Percentiles rank a stretch among this genome's conserved stretches.
Conservation (phyloP, 2,329 filamentous ascomycete genomes). For the Colletotrichum lindemuthianum region DNA sequence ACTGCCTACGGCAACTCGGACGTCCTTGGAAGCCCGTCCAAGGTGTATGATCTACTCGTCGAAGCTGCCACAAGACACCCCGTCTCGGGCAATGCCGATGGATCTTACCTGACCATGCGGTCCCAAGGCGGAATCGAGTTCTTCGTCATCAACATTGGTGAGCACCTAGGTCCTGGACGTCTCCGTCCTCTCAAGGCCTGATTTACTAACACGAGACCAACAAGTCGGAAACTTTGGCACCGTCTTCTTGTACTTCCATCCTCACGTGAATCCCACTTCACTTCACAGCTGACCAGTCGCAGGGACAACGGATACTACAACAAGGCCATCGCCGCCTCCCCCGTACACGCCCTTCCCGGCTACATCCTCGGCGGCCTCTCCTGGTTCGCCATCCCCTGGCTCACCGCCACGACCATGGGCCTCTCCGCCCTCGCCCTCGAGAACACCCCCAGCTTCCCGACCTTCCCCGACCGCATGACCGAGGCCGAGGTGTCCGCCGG, state of each 20-base stretch:
- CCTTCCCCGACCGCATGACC: constrained; percentile 74
- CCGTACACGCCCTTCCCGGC: constrained; percentile 81
- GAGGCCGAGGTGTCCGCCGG: constrained; percentile 77
- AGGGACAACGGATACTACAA: constrained; percentile 82
- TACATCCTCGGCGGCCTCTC: constrained; percentile 80
- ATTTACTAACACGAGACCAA: constrained; percentile 48
- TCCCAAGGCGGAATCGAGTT: constrained; percentile 74
- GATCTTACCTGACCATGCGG: constrained; percentile 83
- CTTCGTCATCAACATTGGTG: constrained; percentile 80
- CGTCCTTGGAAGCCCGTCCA: constrained; percentile 72
- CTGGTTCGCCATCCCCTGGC: constrained; percentile 88
- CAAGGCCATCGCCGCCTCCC: constrained; percentile 83
- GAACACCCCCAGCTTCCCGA: constrained; percentile 72
- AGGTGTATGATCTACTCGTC: constrained; percentile 75
- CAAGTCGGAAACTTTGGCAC: constrained; percentile 76
- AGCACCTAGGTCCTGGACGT: background rate
- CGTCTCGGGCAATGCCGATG: constrained; percentile 77
- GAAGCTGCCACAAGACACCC: constrained; percentile 73
- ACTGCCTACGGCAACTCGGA: constrained; percentile 67
- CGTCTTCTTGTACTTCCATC: constrained; percentile 65
- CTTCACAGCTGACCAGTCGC: too few species aligned
- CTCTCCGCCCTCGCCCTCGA: constrained; percentile 81
- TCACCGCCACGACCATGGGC: constrained; percentile 85
- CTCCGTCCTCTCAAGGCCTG: constrained; percentile 35
- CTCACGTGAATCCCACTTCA: too few species aligned